Evolutionary conservation across 2,329 filamentous ascomycete species (phyloP).

Genomic region (Cryphonectria japonica): DNA sequence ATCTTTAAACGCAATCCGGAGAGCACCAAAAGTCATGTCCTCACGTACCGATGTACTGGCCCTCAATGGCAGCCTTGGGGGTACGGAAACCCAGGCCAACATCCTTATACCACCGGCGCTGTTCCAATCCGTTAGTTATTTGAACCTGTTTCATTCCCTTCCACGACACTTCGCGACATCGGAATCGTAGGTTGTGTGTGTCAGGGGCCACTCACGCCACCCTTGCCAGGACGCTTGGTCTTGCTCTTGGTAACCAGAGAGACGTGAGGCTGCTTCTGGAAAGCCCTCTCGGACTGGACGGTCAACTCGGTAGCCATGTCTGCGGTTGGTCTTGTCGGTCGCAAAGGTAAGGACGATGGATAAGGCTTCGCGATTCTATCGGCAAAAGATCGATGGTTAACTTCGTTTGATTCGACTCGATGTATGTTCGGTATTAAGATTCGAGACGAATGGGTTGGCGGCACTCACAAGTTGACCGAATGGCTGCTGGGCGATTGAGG

Average conservation of each 20-base stretch:
- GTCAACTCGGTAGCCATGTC: constrained; percentile 97
- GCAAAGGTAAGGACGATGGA: constrained; percentile 42
- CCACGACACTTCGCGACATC: constrained; percentile 1
- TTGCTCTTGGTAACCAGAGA: constrained; percentile 98
- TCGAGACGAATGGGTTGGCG: constrained; percentile 14
- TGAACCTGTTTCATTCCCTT: not conserved
- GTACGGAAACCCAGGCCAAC: constrained; percentile 99
- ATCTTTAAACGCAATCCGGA: not conserved
- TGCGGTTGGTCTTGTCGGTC: constrained; percentile 50
- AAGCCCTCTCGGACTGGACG: constrained; percentile 99
- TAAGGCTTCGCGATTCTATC: constrained; percentile 33
- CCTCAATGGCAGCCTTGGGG: constrained; percentile 98
- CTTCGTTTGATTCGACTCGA: constrained; percentile 33
- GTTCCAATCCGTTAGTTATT: constrained; percentile 23
- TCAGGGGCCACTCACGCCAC: constrained; percentile 73
- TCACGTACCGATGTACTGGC: constrained; percentile 95
- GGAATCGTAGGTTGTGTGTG: not conserved
- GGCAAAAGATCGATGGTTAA: constrained; percentile 36
- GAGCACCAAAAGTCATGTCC: not conserved
- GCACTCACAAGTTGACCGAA: constrained; percentile 30
- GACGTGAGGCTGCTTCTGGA: constrained; percentile 99
- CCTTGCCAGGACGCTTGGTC: constrained; percentile 86
- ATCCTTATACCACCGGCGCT: constrained; percentile 84
- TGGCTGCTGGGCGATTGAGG: constrained; percentile 27
- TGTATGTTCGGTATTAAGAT: constrained; percentile 28